Evolutionary conservation across 306 rosid genomes (phyloP).

Genomic region (peach (Prunus persica)): DNA sequence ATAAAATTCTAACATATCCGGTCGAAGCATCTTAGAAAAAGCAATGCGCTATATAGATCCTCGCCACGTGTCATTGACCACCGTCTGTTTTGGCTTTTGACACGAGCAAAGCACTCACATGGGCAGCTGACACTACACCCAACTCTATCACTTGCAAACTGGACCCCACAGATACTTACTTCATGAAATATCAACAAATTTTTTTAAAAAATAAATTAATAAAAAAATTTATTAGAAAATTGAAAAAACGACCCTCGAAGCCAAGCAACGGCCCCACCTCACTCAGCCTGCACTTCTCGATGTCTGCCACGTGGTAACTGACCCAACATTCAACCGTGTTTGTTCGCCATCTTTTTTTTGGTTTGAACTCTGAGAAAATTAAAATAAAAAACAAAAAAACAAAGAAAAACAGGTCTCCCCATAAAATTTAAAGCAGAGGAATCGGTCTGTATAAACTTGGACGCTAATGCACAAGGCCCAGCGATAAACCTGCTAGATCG

Average conservation of each 20-base stretch:
- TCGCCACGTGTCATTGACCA: conserved; percentile 64
- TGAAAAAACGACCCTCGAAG: conserved; percentile 16
- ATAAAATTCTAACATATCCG: conserved; percentile 5
- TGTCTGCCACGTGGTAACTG: conserved; percentile 45
- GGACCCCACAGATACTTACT: conserved; percentile 29
- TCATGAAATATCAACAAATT: not conserved
- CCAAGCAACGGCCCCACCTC: conserved; percentile 41
- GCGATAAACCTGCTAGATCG: conserved; percentile 56
- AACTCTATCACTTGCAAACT: conserved; percentile 50
- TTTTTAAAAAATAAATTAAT: not conserved
- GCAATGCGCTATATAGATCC: conserved; percentile 16
- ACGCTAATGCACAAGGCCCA: conserved; percentile 38
- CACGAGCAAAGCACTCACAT: conserved; percentile 64
- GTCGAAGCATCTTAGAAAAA: conserved; percentile 28
- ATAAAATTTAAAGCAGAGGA: conserved; percentile 32
- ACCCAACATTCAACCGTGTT: conserved; percentile 4
- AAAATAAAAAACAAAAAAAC: not conserved
- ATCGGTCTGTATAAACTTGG: conserved; percentile 35
- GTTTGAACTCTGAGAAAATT: not conserved
- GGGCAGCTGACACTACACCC: conserved; percentile 53
- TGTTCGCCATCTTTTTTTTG: not conserved
- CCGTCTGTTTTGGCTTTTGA: conserved; percentile 57
- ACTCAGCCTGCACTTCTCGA: conserved; percentile 17
- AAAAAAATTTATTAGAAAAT: not conserved
- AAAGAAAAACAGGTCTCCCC: conserved; percentile 19